phyloP scores from a whole-genome alignment of 106 monocot species.

The Dactylorhiza incarnata region DNA sequence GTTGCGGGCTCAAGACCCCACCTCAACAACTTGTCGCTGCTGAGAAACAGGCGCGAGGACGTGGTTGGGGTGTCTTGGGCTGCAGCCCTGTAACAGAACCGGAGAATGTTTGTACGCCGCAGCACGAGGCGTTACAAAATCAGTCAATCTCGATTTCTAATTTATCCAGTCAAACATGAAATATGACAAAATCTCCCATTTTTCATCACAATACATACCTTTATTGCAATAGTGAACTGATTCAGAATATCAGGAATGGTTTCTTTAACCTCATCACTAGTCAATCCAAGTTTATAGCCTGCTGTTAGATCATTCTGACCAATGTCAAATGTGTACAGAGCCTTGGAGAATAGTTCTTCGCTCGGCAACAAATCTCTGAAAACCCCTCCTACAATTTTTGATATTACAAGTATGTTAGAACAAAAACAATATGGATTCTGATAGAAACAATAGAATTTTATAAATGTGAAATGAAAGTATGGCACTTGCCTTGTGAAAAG shows the following conservation, averaged over 20 bases:
- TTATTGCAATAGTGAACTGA: conserved; percentile 16
- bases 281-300: conserved; percentile 25
- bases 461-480: background rate
- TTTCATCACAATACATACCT: conserved; percentile 13
- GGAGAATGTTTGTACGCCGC: no score
- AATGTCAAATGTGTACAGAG: conserved; percentile 31
- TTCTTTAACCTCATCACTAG: conserved; percentile 20
- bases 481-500: background rate
- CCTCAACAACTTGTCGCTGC: no score
- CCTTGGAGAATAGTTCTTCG: conserved; percentile 17
- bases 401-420: background rate
- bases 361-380: conserved; percentile 25
- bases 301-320: conserved; percentile 36
- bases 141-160: no score
- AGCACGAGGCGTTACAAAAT: no score
- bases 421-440: background rate
- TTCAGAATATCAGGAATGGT: conserved; percentile 19
- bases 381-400: conserved; percentile 12
- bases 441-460: background rate
- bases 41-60: no score
- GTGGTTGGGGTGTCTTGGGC: no score
- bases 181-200: no score
- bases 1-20: no score
- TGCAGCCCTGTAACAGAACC: no score
- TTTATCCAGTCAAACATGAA: no score